Evolutionary conservation across 2,329 filamentous ascomycete genomes (phyloP).

Genomic region (Apiospora saccharicola): DNA sequence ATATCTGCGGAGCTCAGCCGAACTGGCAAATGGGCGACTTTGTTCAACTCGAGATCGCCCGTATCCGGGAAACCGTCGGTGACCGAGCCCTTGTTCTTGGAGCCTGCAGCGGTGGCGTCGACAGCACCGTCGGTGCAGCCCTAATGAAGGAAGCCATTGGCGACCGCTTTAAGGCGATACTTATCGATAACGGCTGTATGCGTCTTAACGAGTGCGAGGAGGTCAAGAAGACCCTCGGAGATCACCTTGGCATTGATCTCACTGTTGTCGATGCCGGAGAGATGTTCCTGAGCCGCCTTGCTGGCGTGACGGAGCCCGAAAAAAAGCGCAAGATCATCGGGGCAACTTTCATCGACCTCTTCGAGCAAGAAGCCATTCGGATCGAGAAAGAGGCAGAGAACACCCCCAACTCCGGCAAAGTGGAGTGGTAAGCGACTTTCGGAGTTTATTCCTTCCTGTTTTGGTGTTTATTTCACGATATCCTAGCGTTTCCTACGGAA

Average conservation of each 20-base stretch:
- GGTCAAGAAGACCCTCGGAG: conserved; percentile 79
- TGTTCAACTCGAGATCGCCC: conserved; percentile 77
- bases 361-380: conserved; percentile 75
- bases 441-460: too few relatives aligned
- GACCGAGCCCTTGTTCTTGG: conserved; percentile 82
- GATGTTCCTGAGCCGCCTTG: conserved; percentile 75
- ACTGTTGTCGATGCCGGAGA: conserved; percentile 84
- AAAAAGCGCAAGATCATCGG: conserved; percentile 93
- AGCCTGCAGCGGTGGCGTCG: conserved; percentile 83
- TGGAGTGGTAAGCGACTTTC: conserved; percentile 48
- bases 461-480: too few relatives aligned
- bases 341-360: conserved; percentile 79
- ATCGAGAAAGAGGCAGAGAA: conserved; percentile 77
- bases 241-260: conserved; percentile 88
- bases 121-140: conserved; percentile 86
- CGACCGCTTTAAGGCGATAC: conserved; percentile 82
- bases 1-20: conserved; percentile 78
- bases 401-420: conserved; percentile 72
- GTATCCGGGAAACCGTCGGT: conserved; percentile 85
- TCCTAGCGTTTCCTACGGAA: too few relatives aligned
- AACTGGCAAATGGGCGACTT: conserved; percentile 92
- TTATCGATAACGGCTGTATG: conserved; percentile 86
- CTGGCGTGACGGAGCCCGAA: conserved; percentile 81
- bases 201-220: conserved; percentile 83
- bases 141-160: conserved; percentile 61